Percentiles rank a stretch among this genome's conserved stretches.
phyloP scores from a whole-genome alignment of 1,284 basidiomycete species.

The Papiliotrema flavescens region DNA sequence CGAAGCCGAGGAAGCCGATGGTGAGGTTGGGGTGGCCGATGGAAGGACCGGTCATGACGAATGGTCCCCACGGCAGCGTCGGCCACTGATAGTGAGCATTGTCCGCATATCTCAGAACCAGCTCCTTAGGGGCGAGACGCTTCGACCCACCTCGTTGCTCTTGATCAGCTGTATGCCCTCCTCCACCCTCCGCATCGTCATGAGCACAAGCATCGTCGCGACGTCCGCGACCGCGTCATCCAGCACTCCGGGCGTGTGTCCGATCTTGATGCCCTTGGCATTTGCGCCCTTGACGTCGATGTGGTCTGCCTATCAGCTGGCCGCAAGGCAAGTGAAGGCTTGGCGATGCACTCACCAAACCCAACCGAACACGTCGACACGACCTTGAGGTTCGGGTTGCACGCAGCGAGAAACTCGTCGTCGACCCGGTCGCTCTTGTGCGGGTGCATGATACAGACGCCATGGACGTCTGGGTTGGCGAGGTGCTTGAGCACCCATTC shows the following conservation, averaged over 20 bases:
- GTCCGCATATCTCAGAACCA: not conserved
- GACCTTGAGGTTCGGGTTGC: constrained; percentile 59
- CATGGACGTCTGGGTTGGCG: constrained; percentile 60
- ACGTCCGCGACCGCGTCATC: constrained; percentile 83
- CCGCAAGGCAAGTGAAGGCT: not conserved
- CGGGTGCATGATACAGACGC: constrained; percentile 37
- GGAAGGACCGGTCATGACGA: constrained; percentile 48
- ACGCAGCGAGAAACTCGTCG: constrained; percentile 65
- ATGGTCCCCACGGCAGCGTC: constrained; percentile 72
- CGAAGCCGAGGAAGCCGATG: constrained; percentile 89
- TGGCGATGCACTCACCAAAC: constrained; percentile 58
- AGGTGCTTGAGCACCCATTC: constrained; percentile 77
- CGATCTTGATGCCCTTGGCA: constrained; percentile 67
- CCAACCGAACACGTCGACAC: constrained; percentile 85
- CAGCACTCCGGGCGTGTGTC: constrained; percentile 87
- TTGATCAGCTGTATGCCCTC: constrained; percentile 64
- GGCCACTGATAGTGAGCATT: constrained; percentile 53
- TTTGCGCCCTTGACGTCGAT: constrained; percentile 64
- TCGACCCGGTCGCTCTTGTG: constrained; percentile 56
- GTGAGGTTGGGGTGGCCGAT: constrained; percentile 56
- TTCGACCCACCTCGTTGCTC: constrained; percentile 60
- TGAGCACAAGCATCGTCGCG: constrained; percentile 80
- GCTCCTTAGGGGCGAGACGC: not conserved
- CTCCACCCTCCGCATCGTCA: constrained; percentile 77
- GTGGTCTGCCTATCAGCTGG: constrained; percentile 62